Percentiles rank a stretch among this genome's conserved stretches.
Conservation (phyloP, 768 basidiomycete species). For the Mycena belliarum region DNA sequence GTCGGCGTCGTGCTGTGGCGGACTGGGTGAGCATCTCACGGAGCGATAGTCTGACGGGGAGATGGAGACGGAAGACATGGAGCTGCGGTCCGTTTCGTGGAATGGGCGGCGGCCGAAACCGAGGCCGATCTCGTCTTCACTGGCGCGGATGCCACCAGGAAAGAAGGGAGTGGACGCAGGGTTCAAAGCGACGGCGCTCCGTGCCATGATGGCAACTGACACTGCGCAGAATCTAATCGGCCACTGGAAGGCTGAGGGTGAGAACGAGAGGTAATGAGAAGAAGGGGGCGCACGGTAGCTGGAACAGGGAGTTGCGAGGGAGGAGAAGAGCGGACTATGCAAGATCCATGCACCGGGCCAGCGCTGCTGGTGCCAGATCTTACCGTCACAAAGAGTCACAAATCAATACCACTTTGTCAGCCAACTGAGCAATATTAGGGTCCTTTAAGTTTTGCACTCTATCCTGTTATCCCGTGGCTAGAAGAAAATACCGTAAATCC, state of each 20-base stretch:
- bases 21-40: conserved; percentile 70
- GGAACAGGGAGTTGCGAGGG: not conserved
- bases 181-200: conserved; percentile 69
- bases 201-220: conserved; percentile 56
- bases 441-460: no score
- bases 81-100: conserved; percentile 49
- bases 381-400: no score
- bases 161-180: conserved; percentile 86
- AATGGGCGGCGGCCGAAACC: conserved; percentile 47
- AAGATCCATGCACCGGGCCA: not conserved
- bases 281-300: not conserved
- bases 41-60: conserved; percentile 70
- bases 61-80: conserved; percentile 56
- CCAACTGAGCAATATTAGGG: no score
- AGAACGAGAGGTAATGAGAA: conserved; percentile 7
- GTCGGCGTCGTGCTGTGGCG: conserved; percentile 41
- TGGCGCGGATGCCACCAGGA: conserved; percentile 62
- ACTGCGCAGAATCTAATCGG: conserved; percentile 25
- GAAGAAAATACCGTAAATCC: no score
- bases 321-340: not conserved
- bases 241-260: conserved; percentile 10
- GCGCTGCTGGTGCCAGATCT: not conserved
- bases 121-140: conserved; percentile 54
- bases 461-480: no score
- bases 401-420: no score